Conservation (phyloP, 1,284 basidiomycete species). For the Ustilago hordei region DNA sequence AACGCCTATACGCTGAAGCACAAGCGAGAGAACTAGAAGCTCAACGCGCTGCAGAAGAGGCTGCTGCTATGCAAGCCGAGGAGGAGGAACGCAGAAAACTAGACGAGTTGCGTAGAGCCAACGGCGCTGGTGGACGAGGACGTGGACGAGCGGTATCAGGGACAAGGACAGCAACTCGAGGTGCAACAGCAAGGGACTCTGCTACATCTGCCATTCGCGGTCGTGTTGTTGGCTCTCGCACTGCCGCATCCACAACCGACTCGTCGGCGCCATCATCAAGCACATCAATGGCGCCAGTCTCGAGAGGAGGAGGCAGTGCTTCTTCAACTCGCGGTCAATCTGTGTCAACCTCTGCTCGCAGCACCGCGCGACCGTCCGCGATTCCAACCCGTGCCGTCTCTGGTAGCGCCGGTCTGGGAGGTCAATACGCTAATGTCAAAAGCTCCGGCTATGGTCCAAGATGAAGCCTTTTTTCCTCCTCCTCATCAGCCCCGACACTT, state of each 20-base stretch:
- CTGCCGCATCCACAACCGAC: constrained; percentile 4
- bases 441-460: constrained; percentile 55
- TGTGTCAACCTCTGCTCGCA: constrained; percentile 14
- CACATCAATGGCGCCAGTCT: constrained; percentile 3
- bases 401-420: constrained; percentile 49
- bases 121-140: constrained; percentile 15
- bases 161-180: constrained; percentile 8
- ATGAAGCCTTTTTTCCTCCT: constrained; percentile 3
- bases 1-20: constrained; percentile 42
- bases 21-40: constrained; percentile 35
- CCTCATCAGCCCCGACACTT: background rate
- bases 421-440: constrained; percentile 55
- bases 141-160: constrained; percentile 28
- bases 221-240: constrained; percentile 16
- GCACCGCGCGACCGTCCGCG: constrained; percentile 25
- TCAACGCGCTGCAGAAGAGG: constrained; percentile 27
- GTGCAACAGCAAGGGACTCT: constrained; percentile 18
- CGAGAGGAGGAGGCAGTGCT: constrained; percentile 15
- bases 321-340: constrained; percentile 29
- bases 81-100: constrained; percentile 24
- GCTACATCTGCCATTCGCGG: constrained; percentile 23
- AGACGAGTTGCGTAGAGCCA: constrained; percentile 20
- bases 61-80: constrained; percentile 16
- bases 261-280: constrained; percentile 7
- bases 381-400: constrained; percentile 41